phyloP scores from a whole-genome alignment of 768 basidiomycete species.

The Exidia glandulosa region DNA sequence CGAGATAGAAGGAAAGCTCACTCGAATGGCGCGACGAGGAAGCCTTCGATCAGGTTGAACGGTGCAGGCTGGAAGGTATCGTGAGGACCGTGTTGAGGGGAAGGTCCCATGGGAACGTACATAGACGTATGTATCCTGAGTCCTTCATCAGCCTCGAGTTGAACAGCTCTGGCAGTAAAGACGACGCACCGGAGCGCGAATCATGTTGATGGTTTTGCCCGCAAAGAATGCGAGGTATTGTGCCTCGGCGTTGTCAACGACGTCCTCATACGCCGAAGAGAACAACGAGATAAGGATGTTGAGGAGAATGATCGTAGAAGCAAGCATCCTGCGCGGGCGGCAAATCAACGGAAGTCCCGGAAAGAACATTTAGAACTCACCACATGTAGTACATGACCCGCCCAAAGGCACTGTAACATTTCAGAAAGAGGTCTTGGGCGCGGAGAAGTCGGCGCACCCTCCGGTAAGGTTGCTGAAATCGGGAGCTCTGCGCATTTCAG shows the following conservation, averaged over 20 bases:
- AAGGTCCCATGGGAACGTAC: background rate
- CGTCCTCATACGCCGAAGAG: conserved; percentile 84
- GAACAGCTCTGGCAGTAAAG: background rate
- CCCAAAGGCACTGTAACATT: conserved; percentile 25
- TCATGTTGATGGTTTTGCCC: conserved; percentile 74
- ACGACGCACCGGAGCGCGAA: conserved; percentile 51
- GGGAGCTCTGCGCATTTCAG: conserved; percentile 36
- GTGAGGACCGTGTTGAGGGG: background rate
- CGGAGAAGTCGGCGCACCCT: conserved; percentile 26
- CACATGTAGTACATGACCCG: conserved; percentile 73
- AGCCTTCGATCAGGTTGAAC: conserved; percentile 76
- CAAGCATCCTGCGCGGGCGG: conserved; percentile 61
- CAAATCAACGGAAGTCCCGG: too few relatives aligned
- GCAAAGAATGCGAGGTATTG: conserved; percentile 90
- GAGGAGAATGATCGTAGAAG: conserved; percentile 72
- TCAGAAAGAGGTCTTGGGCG: conserved; percentile 26
- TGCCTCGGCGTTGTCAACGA: conserved; percentile 75
- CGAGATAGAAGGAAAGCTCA: conserved; percentile 25
- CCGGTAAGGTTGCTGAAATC: conserved; percentile 46
- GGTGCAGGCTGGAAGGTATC: conserved; percentile 69
- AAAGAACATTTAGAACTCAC: too few relatives aligned
- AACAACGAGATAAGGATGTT: conserved; percentile 96
- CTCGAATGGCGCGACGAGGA: conserved; percentile 82
- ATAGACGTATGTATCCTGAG: background rate
- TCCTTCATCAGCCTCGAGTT: background rate